A percentile compares a stretch with the other conserved stretches of the same genome.
phyloP scores from a whole-genome alignment of 345 rosid species.

The Carallia brachiata region DNA sequence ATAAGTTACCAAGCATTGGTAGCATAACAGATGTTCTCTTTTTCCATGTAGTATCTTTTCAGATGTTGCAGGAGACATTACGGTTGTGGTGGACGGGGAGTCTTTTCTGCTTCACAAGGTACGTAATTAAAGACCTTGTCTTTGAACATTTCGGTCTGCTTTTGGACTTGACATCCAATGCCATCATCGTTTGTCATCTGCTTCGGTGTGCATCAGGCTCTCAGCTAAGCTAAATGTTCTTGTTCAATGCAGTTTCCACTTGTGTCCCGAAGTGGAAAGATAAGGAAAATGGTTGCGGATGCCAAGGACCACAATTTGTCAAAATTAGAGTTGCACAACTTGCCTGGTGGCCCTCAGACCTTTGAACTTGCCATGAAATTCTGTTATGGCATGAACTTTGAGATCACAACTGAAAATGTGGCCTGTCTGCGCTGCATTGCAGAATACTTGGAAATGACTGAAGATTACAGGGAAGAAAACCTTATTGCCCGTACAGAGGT shows the following conservation, averaged over 20 bases:
- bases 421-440: slow-evolving; percentile 70
- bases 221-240: background rate
- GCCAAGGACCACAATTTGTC: slow-evolving; percentile 50
- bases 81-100: slow-evolving; percentile 67
- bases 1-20: background rate
- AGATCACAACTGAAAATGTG: slow-evolving; percentile 65
- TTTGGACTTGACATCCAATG: too few species aligned
- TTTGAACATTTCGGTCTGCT: background rate
- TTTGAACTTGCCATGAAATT: slow-evolving; percentile 88
- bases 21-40: background rate
- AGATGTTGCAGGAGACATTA: slow-evolving; percentile 85
- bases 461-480: slow-evolving; percentile 69
- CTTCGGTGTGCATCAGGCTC: too few species aligned
- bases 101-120: slow-evolving; percentile 91
- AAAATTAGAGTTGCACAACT: slow-evolving; percentile 49
- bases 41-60: slow-evolving; percentile 64
- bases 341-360: slow-evolving; percentile 71
- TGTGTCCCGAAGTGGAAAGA: slow-evolving; percentile 78
- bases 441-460: slow-evolving; percentile 81
- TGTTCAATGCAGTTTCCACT: slow-evolving; percentile 63
- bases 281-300: slow-evolving; percentile 62
- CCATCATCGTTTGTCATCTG: too few species aligned
- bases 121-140: slow-evolving; percentile 6
- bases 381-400: slow-evolving; percentile 87
- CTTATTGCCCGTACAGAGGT: slow-evolving; percentile 56